Base-by-base conservation (phyloP, 2,329 filamentous ascomycete genomes). In the Nemania sp. region DNA sequence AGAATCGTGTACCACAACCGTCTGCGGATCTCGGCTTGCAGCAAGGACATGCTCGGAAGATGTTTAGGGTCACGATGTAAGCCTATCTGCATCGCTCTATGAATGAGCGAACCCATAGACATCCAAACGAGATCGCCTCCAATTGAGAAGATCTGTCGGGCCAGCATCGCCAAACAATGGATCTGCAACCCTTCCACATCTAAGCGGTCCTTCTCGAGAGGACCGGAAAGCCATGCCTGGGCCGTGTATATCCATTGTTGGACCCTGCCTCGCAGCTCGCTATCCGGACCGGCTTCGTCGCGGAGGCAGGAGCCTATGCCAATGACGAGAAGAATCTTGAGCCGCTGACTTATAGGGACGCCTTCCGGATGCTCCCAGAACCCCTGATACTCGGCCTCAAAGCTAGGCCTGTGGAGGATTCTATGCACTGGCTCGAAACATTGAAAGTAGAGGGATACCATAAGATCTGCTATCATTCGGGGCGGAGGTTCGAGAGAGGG, bases 381-480 rank as follows among this genome's bases (percentile, higher is more conserved):
- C 0, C 54, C 69, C 3, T 73, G 60, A 63, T 84, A 86, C 7
- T 83, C 79, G 18, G 72, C 64, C 75, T 77, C 77, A 60, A 86
- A 87, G 0, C 76, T 79, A 0, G 83, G 82, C 4, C 74, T 68
- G 56, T 87, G 83, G 0, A 87, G 68, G 46, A 87, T 80, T 2
- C 82, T 78, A 53, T 83, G 79, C 0, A 77, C 75, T 1, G 76
- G 78, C 60, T 84, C 84, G 59, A 82, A 84, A 0, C 73, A 79
- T 2, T 70, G 69, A 45, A 85, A 78, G 69, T 87, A 87, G 0
- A 80, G 63, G 1, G 68, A 59, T 6, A 77, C 74, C 69, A 81
- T 76, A 12, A 65, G 39, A 57, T 85, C 80, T 1, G 79, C 71
- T 5, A 68, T 25, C 10, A 69, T 70, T 1, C 71, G 73, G 2